Percentiles rank a stretch among this genome's conserved stretches.
These are phyloP conservation scores for Scopulariopsis brevicaulis DNA, from an alignment of 2,329 filamentous ascomycete genomes.

Conservation along the genomic window DNA sequence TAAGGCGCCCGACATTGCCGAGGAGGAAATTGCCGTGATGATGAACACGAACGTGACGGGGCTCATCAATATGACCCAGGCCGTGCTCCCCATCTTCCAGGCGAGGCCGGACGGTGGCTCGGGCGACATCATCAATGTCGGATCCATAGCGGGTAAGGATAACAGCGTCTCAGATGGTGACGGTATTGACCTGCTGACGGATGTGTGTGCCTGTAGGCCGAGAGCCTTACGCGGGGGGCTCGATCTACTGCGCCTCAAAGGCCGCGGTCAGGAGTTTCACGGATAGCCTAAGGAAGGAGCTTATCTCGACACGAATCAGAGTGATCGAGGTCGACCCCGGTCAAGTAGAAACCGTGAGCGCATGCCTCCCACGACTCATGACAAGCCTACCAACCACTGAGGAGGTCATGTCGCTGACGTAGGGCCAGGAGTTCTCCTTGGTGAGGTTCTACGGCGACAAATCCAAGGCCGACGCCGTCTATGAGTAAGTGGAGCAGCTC, in stretches of 20 bases:
- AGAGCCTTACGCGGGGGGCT: slow-evolving; percentile 73
- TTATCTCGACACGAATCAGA: slow-evolving; percentile 71
- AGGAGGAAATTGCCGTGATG: slow-evolving; percentile 79
- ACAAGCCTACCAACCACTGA: background rate
- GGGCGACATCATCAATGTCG: slow-evolving; percentile 92
- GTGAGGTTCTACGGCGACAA: slow-evolving; percentile 85
- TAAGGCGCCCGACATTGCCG: slow-evolving; percentile 71
- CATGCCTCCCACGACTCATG: background rate
- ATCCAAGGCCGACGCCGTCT: slow-evolving; percentile 79
- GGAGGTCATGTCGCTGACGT: background rate
- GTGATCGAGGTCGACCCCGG: slow-evolving; percentile 86
- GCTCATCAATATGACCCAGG: slow-evolving; percentile 94
- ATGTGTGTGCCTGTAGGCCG: slow-evolving; percentile 28
- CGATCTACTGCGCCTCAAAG: slow-evolving; percentile 91
- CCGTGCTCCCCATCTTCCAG: slow-evolving; percentile 73
- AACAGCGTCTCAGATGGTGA: background rate
- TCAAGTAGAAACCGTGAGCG: slow-evolving; percentile 64
- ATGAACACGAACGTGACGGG: slow-evolving; percentile 90
- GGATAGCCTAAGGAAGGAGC: slow-evolving; percentile 70
- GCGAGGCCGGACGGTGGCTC: slow-evolving; percentile 60
- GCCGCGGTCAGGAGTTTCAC: slow-evolving; percentile 79
- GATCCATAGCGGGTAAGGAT: slow-evolving; percentile 58
- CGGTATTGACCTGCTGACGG: background rate
- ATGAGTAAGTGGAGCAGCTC: slow-evolving; percentile 45
- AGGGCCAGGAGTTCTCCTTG: slow-evolving; percentile 61